Base-by-base conservation (phyloP, 2,329 filamentous ascomycete genomes). In the Cladosporium sp. region DNA sequence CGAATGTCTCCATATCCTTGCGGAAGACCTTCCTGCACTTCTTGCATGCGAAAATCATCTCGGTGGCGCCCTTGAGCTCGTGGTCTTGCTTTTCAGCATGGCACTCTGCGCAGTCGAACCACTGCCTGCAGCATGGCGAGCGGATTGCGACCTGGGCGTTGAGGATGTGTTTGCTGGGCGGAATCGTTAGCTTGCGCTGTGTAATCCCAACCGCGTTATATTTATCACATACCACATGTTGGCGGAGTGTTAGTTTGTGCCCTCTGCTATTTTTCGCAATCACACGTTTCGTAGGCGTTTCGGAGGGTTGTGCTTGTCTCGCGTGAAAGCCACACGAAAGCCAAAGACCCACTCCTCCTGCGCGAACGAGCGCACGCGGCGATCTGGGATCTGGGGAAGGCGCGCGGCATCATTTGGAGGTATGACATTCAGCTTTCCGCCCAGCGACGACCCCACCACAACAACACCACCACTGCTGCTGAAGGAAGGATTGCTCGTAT, bases 1-100 rank as follows among this genome's bases (percentile, higher is more conserved):
- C 95, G 74, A 97, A 97, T 78, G 97, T 92, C 70, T 87, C 83
- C 55, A 90, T 90, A 74, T 99, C 92, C 78, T 98, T 99, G 72
- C 95, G 90, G 84, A 99, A 99, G 80, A 90, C 93, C 81, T 99
- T 99, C 73, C 91, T 93, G 88, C 95, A 99, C 83, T 99, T 99
- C 75, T 99, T 99, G 87, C 95, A 99, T 62, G 92, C 92, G 76
- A 99, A 98, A 44, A 84, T 87, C 92, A 99, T 96, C 76, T 99
- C 95, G 68, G 74, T 71, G 70, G 84, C 85, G 80, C 96, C 91
- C 64, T 87, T 81, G 26, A 99, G 88, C 44, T 86, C 81, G 78
- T 98, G 95, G 67, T 83, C 80, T 8, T 67, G 65, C 79, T 87
- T 84, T 78, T 99, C 95, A 64, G 82, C 82, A 81, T 99, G 95